Evolutionary conservation across 2,329 filamentous ascomycete species (phyloP), one percentile per base, ranked within the genome.

Genomic region (Tolypocladium ophioglossoides): DNA sequence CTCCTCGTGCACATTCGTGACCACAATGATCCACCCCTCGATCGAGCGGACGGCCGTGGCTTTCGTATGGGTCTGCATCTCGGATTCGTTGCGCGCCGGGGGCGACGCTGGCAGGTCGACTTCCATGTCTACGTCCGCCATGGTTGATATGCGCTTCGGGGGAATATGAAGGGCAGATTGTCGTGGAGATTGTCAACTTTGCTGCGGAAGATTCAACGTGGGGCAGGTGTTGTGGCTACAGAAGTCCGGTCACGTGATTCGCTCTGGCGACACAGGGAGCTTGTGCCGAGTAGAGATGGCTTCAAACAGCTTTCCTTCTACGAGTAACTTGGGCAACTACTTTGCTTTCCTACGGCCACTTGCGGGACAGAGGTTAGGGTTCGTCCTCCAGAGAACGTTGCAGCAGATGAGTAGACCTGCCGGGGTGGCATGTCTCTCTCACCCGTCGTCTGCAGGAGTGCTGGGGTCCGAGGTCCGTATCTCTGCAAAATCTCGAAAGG

Each of bases 1-100:
- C 70, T 94, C 89, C 67, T 94, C 89, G 73, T 94, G 89, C 37
- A 94, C 86, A 65, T 94, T 94, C 52, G 88, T 91, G 60, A 89
- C 88, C 58, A 90, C 84, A 64, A 94, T 78, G 70, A 94, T 94
- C 89, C 89, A 94, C 62, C 89, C 89, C 72, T 94, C 89, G 66
- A 94, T 91, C 54, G 86, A 91, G 63, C 89, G 87, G 56, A 94
- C 89, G 27, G 89, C 89, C 1, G 85, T 89, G 54, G 88, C 88
- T 67, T 87, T 86, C 39, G 79, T 77, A 63, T 82, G 80, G 8
- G 88, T 91, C 64, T 83, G 83, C 78, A 89, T 86, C 65, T 86
- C 83, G 63, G 75, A 74, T 58, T 80, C 75, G 63, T 80, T 79
- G 62, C 70, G 71, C 55, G 72, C 68, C 56, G 75, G 72, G 53